Percentiles rank a stretch among this genome's conserved stretches.
phyloP scores from a whole-genome alignment of 2,329 filamentous ascomycete species.

The Aspergillus sp. region DNA sequence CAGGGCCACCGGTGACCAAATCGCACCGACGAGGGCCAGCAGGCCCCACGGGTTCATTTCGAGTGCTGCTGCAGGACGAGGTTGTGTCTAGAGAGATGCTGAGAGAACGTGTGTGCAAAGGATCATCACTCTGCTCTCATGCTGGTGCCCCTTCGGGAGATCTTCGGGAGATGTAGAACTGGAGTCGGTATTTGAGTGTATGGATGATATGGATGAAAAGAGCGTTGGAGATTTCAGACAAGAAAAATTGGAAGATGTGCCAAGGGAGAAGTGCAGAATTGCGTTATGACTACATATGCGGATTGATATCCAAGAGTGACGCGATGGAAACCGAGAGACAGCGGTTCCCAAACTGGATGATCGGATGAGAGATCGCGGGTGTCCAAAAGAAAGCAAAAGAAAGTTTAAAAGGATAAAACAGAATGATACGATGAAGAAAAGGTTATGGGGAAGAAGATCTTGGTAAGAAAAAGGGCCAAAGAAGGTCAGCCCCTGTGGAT shows the following conservation, averaged over 20 bases:
- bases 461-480: background rate
- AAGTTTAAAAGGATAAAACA: background rate
- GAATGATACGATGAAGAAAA: too few species aligned
- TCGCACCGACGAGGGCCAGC: slow-evolving; percentile 16
- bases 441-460: background rate
- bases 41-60: slow-evolving; percentile 22
- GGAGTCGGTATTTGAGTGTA: background rate
- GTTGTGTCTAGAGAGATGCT: background rate
- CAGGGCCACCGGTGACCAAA: slow-evolving; percentile 17
- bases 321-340: background rate
- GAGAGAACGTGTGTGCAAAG: background rate
- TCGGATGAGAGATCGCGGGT: background rate
- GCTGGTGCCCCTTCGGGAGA: slow-evolving; percentile 7
- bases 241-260: background rate
- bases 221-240: background rate
- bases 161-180: background rate
- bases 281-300: background rate
- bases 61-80: slow-evolving; percentile 1
- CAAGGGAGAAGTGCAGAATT: background rate
- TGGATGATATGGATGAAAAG: too few species aligned
- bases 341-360: background rate
- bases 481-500: background rate
- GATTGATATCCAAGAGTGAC: background rate
- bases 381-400: too few species aligned
- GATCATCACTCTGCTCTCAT: slow-evolving; percentile 18